A percentile compares a stretch with the other conserved stretches of the same genome.
Conservation (phyloP, 495 filamentous ascomycete species). For the Talaromyces proteolyticus region DNA sequence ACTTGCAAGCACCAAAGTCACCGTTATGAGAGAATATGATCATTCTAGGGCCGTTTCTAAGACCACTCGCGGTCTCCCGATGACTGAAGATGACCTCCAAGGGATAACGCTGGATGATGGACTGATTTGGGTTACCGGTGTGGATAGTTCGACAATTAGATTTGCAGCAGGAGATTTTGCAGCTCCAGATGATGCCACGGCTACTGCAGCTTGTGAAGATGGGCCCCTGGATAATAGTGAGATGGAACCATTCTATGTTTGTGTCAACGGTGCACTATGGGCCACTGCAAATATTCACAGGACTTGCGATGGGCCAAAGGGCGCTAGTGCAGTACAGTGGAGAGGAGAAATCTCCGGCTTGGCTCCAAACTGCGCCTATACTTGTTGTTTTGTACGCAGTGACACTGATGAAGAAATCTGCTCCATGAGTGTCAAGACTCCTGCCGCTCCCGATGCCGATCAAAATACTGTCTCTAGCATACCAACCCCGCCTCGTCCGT, state of each 20-base stretch:
- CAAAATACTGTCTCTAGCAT: constrained; percentile 47
- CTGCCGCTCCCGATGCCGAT: constrained; percentile 62
- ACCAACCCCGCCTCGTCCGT: constrained; percentile 46
- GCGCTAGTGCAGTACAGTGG: constrained; percentile 52
- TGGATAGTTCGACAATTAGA: constrained; percentile 74
- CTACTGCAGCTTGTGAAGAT: constrained; percentile 25
- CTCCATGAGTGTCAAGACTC: constrained; percentile 74
- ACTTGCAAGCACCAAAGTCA: constrained; percentile 89
- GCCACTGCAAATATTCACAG: constrained; percentile 68
- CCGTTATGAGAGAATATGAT: constrained; percentile 88
- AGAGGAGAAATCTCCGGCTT: constrained; percentile 84
- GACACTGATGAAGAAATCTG: constrained; percentile 69
- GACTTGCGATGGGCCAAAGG: constrained; percentile 43
- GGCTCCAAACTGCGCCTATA: constrained; percentile 78
- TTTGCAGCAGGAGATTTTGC: constrained; percentile 72
- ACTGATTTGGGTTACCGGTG: constrained; percentile 81
- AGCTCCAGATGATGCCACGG: constrained; percentile 28
- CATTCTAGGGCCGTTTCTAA: constrained; percentile 74
- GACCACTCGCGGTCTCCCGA: constrained; percentile 57
- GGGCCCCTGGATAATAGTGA: constrained; percentile 32
- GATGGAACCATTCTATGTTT: constrained; percentile 78
- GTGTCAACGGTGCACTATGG: constrained; percentile 86
- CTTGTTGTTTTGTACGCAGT: constrained; percentile 75
- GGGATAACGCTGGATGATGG: constrained; percentile 74
- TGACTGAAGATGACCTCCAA: constrained; percentile 77